phyloP scores from a whole-genome alignment of 2,329 filamentous ascomycete species.

The Alternaria atra region DNA sequence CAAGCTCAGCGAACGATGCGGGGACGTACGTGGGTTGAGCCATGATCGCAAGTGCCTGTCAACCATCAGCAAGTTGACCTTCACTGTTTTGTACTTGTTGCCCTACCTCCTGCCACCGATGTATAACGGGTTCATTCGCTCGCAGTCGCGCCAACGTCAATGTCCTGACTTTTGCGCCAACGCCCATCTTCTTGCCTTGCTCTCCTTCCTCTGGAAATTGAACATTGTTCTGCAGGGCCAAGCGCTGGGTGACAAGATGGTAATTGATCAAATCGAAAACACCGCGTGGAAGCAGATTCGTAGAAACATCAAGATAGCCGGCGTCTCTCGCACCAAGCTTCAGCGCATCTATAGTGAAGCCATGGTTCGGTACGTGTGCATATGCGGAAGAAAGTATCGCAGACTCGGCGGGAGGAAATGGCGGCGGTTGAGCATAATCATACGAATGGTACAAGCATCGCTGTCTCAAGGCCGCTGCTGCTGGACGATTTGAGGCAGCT shows the following conservation, averaged over 20 bases:
- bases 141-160: slow-evolving; percentile 80
- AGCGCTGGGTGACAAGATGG: slow-evolving; percentile 74
- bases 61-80: slow-evolving; percentile 5
- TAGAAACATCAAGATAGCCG: slow-evolving; percentile 86
- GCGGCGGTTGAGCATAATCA: slow-evolving; percentile 56
- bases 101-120: slow-evolving; percentile 83
- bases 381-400: slow-evolving; percentile 85
- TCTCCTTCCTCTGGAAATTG: slow-evolving; percentile 54
- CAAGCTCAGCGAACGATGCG: slow-evolving; percentile 79
- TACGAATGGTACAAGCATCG: slow-evolving; percentile 47
- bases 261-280: slow-evolving; percentile 84
- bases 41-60: slow-evolving; percentile 86
- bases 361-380: slow-evolving; percentile 77
- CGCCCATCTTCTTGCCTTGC: slow-evolving; percentile 51
- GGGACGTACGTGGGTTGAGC: slow-evolving; percentile 82
- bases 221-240: slow-evolving; percentile 62
- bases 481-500: slow-evolving; percentile 28
- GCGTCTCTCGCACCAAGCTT: slow-evolving; percentile 81
- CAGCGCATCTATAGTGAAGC: slow-evolving; percentile 80
- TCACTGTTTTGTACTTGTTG: slow-evolving; percentile 41
- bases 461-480: slow-evolving; percentile 25
- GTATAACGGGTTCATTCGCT: slow-evolving; percentile 76
- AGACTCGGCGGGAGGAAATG: slow-evolving; percentile 74
- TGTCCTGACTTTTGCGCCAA: slow-evolving; percentile 72
- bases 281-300: slow-evolving; percentile 81